These are phyloP conservation scores for Penicillium sp. DNA, from an alignment of 2,329 filamentous ascomycete species.

Conservation along the genomic window DNA sequence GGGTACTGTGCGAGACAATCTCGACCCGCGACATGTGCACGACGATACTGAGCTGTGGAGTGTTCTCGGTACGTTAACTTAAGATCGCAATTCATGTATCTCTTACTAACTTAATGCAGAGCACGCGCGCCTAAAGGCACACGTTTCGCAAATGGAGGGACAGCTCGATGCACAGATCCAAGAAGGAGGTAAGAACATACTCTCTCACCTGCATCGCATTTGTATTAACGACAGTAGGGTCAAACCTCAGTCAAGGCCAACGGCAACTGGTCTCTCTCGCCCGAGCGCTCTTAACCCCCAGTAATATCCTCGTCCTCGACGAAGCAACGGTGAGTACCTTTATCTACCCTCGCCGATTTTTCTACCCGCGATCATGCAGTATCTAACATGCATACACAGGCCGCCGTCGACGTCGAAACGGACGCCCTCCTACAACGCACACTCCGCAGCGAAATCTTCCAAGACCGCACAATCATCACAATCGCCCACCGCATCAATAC, in stretches of 20 bases:
- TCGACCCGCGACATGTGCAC: conserved; percentile 92
- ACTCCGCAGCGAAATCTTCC: conserved; percentile 71
- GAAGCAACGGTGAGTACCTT: conserved; percentile 76
- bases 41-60: conserved; percentile 98
- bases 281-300: conserved; percentile 89
- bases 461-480: conserved; percentile 94
- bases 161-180: conserved; percentile 88
- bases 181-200: conserved; percentile 77
- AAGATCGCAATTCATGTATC: conserved; percentile 16
- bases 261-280: conserved; percentile 92
- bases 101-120: conserved; percentile 60
- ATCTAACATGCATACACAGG: conserved; percentile 41
- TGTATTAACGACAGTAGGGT: conserved; percentile 61
- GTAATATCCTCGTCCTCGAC: conserved; percentile 95
- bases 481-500: conserved; percentile 99
- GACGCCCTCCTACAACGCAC: conserved; percentile 69
- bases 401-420: conserved; percentile 72
- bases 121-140: conserved; percentile 90
- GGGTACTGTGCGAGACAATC: conserved; percentile 89
- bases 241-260: conserved; percentile 93
- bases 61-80: conserved; percentile 73
- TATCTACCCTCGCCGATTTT: conserved; percentile 17
- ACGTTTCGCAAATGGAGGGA: conserved; percentile 83
- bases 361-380: conserved; percentile 5
- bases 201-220: conserved; percentile 7